A percentile compares a stretch with the other conserved stretches of the same genome.
Conservation (phyloP, 208 protist species). For the Trypanosoma mega region DNA sequence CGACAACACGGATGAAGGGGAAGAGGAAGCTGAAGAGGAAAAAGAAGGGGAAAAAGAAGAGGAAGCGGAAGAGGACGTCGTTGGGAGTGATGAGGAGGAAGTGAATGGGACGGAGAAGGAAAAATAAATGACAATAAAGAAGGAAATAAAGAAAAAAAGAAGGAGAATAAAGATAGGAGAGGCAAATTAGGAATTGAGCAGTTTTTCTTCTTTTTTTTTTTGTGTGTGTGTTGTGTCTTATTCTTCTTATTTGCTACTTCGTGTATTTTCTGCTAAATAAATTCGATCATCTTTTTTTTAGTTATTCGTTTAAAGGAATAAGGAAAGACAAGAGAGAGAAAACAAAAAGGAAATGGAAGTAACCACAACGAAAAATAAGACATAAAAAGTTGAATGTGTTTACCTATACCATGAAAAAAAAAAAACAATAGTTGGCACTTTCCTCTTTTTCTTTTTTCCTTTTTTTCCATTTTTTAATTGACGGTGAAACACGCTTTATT, state of each 20-base stretch:
- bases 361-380: no score
- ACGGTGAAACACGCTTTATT: no score
- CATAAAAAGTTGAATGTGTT: no score
- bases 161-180: not conserved
- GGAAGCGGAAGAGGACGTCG: conserved; percentile 30
- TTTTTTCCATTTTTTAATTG: no score
- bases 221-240: not conserved
- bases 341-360: no score
- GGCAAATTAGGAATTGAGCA: not conserved
- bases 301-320: no score
- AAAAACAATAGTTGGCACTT: no score
- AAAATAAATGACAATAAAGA: conserved; percentile 13
- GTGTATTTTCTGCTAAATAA: not conserved
- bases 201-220: not conserved
- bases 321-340: no score
- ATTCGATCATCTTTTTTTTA: not conserved
- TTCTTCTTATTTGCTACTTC: no score
- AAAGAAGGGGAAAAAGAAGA: conserved; percentile 24
- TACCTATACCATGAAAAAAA: no score
- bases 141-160: conserved; percentile 3
- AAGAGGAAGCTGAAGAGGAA: conserved; percentile 30
- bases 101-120: not conserved
- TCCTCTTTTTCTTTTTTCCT: no score
- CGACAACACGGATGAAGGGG: not conserved
- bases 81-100: conserved; percentile 24